Percentiles rank a stretch among this genome's conserved stretches.
These are phyloP conservation scores for Verticillium zaregamsianum DNA, from an alignment of 2,329 filamentous ascomycete genomes.

Conservation along the genomic window DNA sequence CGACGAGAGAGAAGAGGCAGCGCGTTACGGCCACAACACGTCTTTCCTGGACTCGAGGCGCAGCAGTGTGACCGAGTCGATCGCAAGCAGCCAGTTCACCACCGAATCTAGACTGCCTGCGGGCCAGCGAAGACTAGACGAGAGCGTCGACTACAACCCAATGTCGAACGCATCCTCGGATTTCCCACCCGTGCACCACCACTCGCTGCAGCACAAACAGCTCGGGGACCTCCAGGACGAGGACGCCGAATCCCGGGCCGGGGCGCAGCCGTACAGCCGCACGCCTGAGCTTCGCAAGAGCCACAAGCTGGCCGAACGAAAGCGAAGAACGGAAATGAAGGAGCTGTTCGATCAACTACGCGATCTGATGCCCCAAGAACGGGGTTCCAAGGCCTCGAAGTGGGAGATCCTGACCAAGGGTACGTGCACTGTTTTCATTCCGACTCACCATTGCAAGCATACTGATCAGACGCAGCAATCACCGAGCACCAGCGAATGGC, in stretches of 20 bases:
- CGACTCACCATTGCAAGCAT: not conserved
- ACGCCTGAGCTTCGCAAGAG: conserved; percentile 79
- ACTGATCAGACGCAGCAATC: conserved; percentile 42
- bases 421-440: conserved; percentile 32
- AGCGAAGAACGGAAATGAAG: conserved; percentile 84
- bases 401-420: conserved; percentile 88
- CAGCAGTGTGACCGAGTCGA: conserved; percentile 72
- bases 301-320: conserved; percentile 81
- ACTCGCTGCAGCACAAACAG: conserved; percentile 71
- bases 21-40: conserved; percentile 43
- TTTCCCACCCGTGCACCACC: conserved; percentile 63
- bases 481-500: conserved; percentile 54
- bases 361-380: conserved; percentile 73
- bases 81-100: conserved; percentile 76
- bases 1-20: conserved; percentile 63
- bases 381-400: conserved; percentile 81
- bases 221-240: conserved; percentile 62
- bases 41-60: conserved; percentile 62
- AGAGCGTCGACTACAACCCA: conserved; percentile 44
- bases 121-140: conserved; percentile 69
- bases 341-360: conserved; percentile 78
- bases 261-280: conserved; percentile 72
- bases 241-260: conserved; percentile 45
- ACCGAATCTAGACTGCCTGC: conserved; percentile 67
- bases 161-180: conserved; percentile 49